Evolutionary conservation across 1,284 basidiomycete species (phyloP), one percentile per base, ranked within the genome.

Genomic region (Trichosporon coremiiforme): DNA sequence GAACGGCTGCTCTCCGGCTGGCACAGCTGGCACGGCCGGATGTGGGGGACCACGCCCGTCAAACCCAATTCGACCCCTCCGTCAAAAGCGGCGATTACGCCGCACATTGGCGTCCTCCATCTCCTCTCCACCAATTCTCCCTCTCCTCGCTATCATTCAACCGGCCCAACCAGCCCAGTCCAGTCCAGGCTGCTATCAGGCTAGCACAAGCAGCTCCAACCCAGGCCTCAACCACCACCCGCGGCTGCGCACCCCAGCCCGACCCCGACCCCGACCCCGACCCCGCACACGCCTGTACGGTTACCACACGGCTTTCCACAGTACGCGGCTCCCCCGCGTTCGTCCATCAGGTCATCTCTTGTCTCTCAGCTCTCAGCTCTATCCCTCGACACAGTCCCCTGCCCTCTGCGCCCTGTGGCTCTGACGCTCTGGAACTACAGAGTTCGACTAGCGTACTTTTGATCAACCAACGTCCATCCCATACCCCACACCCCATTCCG

Each of bases 11-110:
- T n/a, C 10, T 13, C 36, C 17, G 41, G 41, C 17, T 45, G 41
- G 36, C 17, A 45, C 17, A 15, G 17, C 17, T 17, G 15, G 41
- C 5, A 17, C 41, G 41, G 41, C 17, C 12, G 41, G 12, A 12
- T 57, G 53, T 57, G 53, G 53, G 53, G 53, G 53, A 57, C 53
- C 53, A 29, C 53, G 53, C 53, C 22, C 13, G 4, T 12, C 13
- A 57, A 57, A 57, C 22, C 53, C 53, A 29, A 57, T 13, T 57
- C 20, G 22, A 25, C 10, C 53, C 25, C 53, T 29, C 22, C 53
- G 53, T 12, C 22, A 25, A 25, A 29, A 15, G 29, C 53, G 53
- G 53, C 53, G 53, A 25, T 57, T 57, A 31, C 53, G 53, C 53
- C 53, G 53, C 2, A 8, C 22, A 9, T 57, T 13, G 41, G 41